phyloP scores from a whole-genome alignment of 2,329 filamentous ascomycete genomes.

The Dendryphion nanum region DNA sequence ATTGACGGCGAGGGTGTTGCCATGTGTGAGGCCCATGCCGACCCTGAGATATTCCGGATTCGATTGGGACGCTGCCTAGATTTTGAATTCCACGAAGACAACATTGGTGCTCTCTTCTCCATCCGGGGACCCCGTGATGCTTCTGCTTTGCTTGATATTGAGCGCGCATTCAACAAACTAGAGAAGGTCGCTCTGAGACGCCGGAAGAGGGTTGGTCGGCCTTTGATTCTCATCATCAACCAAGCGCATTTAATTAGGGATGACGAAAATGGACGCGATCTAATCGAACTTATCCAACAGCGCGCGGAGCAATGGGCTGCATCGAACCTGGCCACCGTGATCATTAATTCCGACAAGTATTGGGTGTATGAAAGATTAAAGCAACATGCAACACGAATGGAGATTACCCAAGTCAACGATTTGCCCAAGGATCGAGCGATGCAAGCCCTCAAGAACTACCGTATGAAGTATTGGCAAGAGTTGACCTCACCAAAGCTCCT shows the following conservation, averaged over 20 bases:
- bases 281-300: conserved; percentile 93
- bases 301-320: conserved; percentile 96
- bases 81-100: conserved; percentile 97
- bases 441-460: conserved; percentile 73
- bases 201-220: conserved; percentile 60
- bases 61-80: conserved; percentile 90
- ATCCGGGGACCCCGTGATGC: conserved; percentile 90
- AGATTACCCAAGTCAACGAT: conserved; percentile 83
- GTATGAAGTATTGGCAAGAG: conserved; percentile 74
- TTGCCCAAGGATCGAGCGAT: conserved; percentile 77
- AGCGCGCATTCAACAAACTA: conserved; percentile 94
- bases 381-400: conserved; percentile 89
- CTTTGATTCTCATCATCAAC: conserved; percentile 91
- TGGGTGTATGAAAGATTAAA: conserved; percentile 97
- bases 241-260: conserved; percentile 88
- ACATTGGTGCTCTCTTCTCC: conserved; percentile 93
- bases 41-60: conserved; percentile 92
- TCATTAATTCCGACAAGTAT: conserved; percentile 97
- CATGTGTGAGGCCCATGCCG: conserved; percentile 95
- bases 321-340: conserved; percentile 81
- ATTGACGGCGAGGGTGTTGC: conserved; percentile 84
- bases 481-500: conserved; percentile 55
- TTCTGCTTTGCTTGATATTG: conserved; percentile 89
- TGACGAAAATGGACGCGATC: conserved; percentile 86
- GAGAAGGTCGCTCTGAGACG: conserved; percentile 87